phyloP scores from a whole-genome alignment of 2,329 filamentous ascomycete species.

The Cladosporium sp. region DNA sequence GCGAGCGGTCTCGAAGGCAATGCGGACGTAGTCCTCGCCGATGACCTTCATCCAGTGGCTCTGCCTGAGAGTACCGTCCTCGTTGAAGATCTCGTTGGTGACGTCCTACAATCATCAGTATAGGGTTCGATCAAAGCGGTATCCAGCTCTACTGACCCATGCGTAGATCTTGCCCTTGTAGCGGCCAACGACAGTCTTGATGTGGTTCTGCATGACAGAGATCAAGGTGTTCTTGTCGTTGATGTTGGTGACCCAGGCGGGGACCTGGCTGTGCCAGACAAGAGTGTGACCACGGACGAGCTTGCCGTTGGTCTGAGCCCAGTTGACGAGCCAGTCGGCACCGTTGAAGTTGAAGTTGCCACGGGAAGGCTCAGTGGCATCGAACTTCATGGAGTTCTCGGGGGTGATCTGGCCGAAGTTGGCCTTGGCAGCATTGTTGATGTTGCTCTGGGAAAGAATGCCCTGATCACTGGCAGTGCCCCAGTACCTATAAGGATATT shows the following conservation, averaged over 20 bases:
- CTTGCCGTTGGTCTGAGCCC: constrained; percentile 57
- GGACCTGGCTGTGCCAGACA: constrained; percentile 58
- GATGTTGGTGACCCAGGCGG: constrained; percentile 60
- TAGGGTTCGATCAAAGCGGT: neutral
- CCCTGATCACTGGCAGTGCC: constrained; percentile 60
- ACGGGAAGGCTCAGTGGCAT: constrained; percentile 51
- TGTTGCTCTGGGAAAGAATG: constrained; percentile 51
- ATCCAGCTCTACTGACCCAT: constrained; percentile 43
- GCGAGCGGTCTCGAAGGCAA: constrained; percentile 69
- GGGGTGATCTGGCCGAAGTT: constrained; percentile 66
- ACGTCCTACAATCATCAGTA: constrained; percentile 51
- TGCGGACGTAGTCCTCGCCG: constrained; percentile 68
- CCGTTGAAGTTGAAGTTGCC: constrained; percentile 57
- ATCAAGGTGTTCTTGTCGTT: constrained; percentile 55
- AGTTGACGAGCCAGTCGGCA: constrained; percentile 63
- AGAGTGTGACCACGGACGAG: constrained; percentile 66
- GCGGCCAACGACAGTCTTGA: constrained; percentile 57
- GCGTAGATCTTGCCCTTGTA: constrained; percentile 65
- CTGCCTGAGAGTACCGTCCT: constrained; percentile 64
- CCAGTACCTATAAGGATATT: constrained; percentile 48
- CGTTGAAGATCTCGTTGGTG: constrained; percentile 60
- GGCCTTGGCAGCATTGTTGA: constrained; percentile 58
- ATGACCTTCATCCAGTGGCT: constrained; percentile 68
- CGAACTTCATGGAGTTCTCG: constrained; percentile 71
- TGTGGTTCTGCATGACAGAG: constrained; percentile 59